Conservation (phyloP, 306 rosid genomes). For the Cucurbita moschata region DNA sequence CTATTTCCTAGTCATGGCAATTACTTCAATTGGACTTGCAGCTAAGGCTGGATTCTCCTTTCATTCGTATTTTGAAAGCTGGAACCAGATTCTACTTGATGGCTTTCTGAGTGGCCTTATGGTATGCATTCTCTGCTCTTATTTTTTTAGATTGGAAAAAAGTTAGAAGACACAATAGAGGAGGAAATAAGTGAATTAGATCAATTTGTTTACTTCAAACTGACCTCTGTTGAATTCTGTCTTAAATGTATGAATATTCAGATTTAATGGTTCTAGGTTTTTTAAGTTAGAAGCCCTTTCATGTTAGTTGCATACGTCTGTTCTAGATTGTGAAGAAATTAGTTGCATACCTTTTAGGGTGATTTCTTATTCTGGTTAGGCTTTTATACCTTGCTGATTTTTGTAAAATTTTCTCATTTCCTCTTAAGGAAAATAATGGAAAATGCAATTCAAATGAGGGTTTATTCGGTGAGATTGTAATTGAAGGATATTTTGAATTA, state of each 20-base stretch:
- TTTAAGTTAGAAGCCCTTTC: neutral
- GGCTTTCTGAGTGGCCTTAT: constrained; percentile 65
- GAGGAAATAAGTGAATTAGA: neutral
- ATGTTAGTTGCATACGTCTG: neutral
- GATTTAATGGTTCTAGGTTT: neutral
- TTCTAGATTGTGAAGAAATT: neutral
- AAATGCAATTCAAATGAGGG: neutral
- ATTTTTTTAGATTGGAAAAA: neutral
- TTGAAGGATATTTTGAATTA: neutral
- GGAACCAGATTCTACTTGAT: constrained; percentile 56
- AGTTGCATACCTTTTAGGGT: neutral
- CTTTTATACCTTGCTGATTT: neutral
- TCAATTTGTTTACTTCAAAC: neutral
- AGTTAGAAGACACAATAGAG: neutral
- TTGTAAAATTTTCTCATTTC: neutral
- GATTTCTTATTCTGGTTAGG: neutral
- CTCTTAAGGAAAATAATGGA: neutral
- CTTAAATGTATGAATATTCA: neutral
- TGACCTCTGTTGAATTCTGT: neutral
- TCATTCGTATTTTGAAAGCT: constrained; percentile 48
- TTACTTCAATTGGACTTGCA: constrained; percentile 52
- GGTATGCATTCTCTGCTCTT: constrained; percentile 24
- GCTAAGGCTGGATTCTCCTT: constrained; percentile 57
- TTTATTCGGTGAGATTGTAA: neutral
- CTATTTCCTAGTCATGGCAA: constrained; percentile 63